Percentiles rank a stretch among this genome's conserved stretches.
Conservation (phyloP, 2,329 filamentous ascomycete species). For the Aspergillus neoniger region DNA sequence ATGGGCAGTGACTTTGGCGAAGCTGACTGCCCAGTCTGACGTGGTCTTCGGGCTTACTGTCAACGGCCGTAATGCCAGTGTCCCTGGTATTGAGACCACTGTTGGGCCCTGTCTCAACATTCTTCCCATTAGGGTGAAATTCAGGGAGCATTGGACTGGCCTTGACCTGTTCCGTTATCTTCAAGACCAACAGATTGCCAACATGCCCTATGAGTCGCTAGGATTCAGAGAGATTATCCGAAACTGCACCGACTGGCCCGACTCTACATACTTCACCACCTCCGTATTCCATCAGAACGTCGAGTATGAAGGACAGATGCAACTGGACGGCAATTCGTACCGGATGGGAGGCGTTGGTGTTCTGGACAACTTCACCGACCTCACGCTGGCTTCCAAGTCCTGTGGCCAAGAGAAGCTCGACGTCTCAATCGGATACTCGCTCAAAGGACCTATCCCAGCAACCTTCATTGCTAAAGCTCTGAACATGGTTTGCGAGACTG, state of each 20-base stretch:
- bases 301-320: constrained; percentile 38
- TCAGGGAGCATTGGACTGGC: constrained; percentile 54
- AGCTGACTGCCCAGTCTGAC: constrained; percentile 54
- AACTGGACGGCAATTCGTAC: constrained; percentile 42
- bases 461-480: constrained; percentile 39
- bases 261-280: constrained; percentile 45
- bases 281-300: constrained; percentile 45
- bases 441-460: constrained; percentile 37
- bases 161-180: constrained; percentile 56
- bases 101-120: constrained; percentile 69
- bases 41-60: constrained; percentile 69
- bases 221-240: constrained; percentile 57
- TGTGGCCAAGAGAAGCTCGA: constrained; percentile 35
- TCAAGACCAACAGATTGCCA: constrained; percentile 60
- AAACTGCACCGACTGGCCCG: constrained; percentile 45
- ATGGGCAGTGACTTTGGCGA: constrained; percentile 65
- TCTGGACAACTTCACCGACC: constrained; percentile 44
- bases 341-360: constrained; percentile 42
- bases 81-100: constrained; percentile 58
- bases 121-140: constrained; percentile 62
- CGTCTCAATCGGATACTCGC: constrained; percentile 42
- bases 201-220: constrained; percentile 57
- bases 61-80: constrained; percentile 62
- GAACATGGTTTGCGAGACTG: constrained; percentile 44
- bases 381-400: constrained; percentile 43